These are phyloP conservation scores for Lindgomyces ingoldianus DNA, from an alignment of 495 filamentous ascomycete species.

Conservation along the genomic window DNA sequence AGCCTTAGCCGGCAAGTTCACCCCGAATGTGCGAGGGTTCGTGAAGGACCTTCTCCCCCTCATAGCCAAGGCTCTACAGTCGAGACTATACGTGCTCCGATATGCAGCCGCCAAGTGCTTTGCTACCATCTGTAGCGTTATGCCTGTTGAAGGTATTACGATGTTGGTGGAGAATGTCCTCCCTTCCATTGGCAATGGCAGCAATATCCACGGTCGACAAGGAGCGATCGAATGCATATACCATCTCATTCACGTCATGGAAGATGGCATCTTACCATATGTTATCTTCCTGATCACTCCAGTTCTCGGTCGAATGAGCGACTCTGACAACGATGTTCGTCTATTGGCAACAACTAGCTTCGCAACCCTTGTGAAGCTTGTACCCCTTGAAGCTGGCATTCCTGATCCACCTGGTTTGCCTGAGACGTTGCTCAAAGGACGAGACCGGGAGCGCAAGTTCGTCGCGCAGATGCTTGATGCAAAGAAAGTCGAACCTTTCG, in stretches of 20 bases:
- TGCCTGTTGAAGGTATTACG: slow-evolving; percentile 91
- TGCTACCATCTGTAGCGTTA: slow-evolving; percentile 94
- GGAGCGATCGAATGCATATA: slow-evolving; percentile 94
- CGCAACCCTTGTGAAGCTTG: slow-evolving; percentile 95
- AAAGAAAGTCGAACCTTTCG: slow-evolving; percentile 91
- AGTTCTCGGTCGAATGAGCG: slow-evolving; percentile 97
- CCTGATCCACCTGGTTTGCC: slow-evolving; percentile 94
- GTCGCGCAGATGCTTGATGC: slow-evolving; percentile 94
- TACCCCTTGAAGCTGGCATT: slow-evolving; percentile 96
- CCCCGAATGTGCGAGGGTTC: slow-evolving; percentile 70
- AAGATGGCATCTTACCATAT: slow-evolving; percentile 91
- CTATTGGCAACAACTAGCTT: slow-evolving; percentile 96
- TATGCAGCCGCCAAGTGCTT: slow-evolving; percentile 98
- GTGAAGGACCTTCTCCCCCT: slow-evolving; percentile 82
- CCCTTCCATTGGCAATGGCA: slow-evolving; percentile 82
- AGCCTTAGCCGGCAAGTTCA: slow-evolving; percentile 81
- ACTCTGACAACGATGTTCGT: slow-evolving; percentile 92
- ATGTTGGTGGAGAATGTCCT: slow-evolving; percentile 90
- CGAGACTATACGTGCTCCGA: slow-evolving; percentile 82
- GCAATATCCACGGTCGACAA: slow-evolving; percentile 84
- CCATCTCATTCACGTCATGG: slow-evolving; percentile 95
- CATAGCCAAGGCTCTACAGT: slow-evolving; percentile 81
- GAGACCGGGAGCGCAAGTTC: slow-evolving; percentile 91
- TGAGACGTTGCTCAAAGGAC: slow-evolving; percentile 79
- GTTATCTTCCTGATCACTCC: slow-evolving; percentile 99